Percentiles rank a stretch among this genome's conserved stretches.
phyloP scores from a whole-genome alignment of 73 alveolate genomes.

The Stentor coeruleus region DNA sequence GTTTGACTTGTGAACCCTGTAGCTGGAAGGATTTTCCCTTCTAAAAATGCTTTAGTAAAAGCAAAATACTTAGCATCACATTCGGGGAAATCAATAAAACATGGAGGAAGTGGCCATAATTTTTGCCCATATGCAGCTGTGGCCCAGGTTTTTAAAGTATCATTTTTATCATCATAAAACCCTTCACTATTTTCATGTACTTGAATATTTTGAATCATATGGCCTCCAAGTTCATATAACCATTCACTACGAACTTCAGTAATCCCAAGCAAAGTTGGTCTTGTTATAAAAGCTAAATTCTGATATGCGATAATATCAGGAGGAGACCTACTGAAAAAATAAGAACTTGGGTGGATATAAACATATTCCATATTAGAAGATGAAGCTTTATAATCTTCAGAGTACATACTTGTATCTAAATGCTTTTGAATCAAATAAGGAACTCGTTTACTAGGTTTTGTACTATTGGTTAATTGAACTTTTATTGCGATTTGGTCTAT shows the following conservation, averaged over 20 bases:
- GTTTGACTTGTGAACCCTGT: not conserved
- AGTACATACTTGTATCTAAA: not conserved
- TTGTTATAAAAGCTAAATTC: not conserved
- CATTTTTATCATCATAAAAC: not conserved
- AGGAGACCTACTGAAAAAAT: not conserved
- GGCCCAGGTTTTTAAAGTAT: not conserved
- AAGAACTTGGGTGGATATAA: conserved; percentile 20
- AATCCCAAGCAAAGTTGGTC: not conserved
- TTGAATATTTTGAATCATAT: not conserved
- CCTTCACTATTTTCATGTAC: not conserved
- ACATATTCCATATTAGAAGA: not conserved
- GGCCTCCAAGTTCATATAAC: conserved; percentile 9
- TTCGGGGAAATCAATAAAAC: not conserved
- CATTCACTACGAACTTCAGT: conserved; percentile 8
- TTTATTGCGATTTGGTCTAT: not conserved
- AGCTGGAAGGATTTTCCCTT: not conserved
- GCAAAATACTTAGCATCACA: not conserved
- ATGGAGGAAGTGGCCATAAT: not conserved
- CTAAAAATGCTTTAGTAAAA: not conserved
- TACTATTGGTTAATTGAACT: not conserved
- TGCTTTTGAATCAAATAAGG: not conserved
- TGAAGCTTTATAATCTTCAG: not conserved
- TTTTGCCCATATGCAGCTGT: not conserved
- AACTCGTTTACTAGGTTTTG: not conserved
- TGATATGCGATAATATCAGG: conserved; percentile 4